Conservation (phyloP, 2,329 filamentous ascomycete species). For the Cordyceps cicadae region DNA sequence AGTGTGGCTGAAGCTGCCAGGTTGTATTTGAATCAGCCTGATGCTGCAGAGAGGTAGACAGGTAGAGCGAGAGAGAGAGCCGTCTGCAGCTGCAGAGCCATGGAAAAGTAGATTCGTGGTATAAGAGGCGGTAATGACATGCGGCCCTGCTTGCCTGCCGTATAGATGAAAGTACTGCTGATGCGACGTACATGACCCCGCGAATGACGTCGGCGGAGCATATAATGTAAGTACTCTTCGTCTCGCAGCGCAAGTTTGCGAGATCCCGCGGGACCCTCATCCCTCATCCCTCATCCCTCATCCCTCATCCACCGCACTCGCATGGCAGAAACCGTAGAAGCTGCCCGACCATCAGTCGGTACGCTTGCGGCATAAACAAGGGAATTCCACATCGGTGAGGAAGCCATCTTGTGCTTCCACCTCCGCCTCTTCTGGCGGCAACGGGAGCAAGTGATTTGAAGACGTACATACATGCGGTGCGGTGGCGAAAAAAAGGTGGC, state of each 20-base stretch:
- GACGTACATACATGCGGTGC: neutral
- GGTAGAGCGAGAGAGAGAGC: neutral
- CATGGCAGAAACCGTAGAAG: neutral
- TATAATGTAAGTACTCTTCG: neutral
- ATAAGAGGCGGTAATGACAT: neutral
- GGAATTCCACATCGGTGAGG: constrained; percentile 8
- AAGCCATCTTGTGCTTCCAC: neutral
- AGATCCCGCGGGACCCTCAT: neutral
- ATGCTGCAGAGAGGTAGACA: neutral
- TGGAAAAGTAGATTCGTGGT: neutral
- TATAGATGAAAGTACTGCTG: neutral
- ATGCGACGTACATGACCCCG: neutral
- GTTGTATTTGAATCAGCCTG: neutral
- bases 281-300: neutral
- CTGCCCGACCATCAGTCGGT: neutral
- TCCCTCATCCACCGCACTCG: neutral
- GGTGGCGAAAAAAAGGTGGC: neutral
- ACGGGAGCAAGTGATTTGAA: neutral
- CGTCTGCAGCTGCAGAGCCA: neutral
- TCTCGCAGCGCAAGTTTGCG: neutral
- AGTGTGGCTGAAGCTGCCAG: neutral
- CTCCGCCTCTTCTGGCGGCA: neutral
- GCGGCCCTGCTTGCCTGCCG: neutral
- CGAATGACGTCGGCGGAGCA: neutral
- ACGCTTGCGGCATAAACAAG: neutral